Evolutionary conservation across 2,329 filamentous ascomycete genomes (phyloP).

Genomic region (Arthrobotrys megalospora): DNA sequence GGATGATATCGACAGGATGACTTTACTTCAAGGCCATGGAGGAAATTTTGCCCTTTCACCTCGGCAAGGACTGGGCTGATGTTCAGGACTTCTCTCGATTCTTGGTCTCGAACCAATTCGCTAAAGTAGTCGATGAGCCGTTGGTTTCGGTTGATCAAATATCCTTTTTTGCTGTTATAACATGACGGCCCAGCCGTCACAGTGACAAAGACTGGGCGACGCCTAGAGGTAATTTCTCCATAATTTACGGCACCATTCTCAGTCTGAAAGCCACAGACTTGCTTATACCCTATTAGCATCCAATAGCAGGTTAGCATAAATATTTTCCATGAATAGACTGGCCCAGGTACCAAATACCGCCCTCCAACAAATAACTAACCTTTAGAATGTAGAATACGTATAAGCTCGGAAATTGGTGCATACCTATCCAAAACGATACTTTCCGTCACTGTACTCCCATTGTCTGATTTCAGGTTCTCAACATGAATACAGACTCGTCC

Average conservation of each 20-base stretch:
- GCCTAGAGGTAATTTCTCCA: not conserved
- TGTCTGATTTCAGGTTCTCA: not conserved
- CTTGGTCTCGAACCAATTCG: not conserved
- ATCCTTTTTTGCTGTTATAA: not conserved
- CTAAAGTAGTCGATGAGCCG: conserved; percentile 12
- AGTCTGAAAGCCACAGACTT: not conserved
- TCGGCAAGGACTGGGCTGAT: not conserved
- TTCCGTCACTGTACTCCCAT: not conserved
- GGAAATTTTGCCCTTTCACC: not conserved
- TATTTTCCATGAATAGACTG: not conserved
- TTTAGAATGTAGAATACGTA: not conserved
- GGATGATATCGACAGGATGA: not conserved
- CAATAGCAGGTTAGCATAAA: not conserved
- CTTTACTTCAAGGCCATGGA: not conserved
- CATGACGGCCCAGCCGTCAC: not conserved
- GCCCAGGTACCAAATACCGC: not conserved
- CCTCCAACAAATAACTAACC: not conserved
- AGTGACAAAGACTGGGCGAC: not conserved
- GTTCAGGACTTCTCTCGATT: not conserved
- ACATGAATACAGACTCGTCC: not conserved
- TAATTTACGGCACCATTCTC: not conserved
- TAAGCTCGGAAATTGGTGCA: not conserved
- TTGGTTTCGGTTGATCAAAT: not conserved
- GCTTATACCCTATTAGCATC: not conserved
- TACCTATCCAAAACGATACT: not conserved